Evolutionary conservation across 139 green algal species (phyloP).

Genomic region (Chlamydomonas sp.): DNA sequence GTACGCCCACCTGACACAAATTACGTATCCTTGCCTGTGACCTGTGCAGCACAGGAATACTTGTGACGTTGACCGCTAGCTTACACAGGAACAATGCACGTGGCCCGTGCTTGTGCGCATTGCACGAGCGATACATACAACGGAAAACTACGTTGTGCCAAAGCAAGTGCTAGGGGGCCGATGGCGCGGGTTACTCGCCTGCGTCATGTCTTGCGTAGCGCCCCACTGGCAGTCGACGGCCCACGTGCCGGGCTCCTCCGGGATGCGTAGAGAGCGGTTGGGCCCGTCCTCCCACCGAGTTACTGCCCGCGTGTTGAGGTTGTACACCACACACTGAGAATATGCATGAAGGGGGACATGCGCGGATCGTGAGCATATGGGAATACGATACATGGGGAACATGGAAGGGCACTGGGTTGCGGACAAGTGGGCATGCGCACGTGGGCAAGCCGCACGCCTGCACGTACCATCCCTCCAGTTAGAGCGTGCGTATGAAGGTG

Average conservation of each 20-base stretch:
- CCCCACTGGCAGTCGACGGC: slow-evolving; percentile 18
- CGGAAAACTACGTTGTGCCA: too few species aligned
- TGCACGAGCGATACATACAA: too few species aligned
- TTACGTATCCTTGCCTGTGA: too few species aligned
- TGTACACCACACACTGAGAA: slow-evolving; percentile 20
- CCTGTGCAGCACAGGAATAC: too few species aligned
- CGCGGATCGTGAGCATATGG: background rate
- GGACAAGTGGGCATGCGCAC: too few species aligned
- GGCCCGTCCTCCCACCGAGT: slow-evolving; percentile 34
- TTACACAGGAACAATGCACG: too few species aligned
- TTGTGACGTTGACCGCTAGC: too few species aligned
- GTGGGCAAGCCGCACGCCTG: background rate
- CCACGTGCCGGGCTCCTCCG: background rate
- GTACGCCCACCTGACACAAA: too few species aligned
- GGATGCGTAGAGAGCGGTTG: slow-evolving; percentile 24
- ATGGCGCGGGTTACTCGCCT: too few species aligned
- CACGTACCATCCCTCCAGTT: background rate
- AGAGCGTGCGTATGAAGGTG: background rate
- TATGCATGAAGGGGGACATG: background rate
- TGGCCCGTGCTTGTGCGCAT: too few species aligned
- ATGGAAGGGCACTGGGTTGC: background rate
- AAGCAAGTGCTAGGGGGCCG: too few species aligned
- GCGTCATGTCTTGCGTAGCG: slow-evolving; percentile 7
- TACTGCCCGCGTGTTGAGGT: background rate
- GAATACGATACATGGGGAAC: background rate